Base-by-base conservation (phyloP, 139 green algal species). In the Chlorella vulgaris region DNA sequence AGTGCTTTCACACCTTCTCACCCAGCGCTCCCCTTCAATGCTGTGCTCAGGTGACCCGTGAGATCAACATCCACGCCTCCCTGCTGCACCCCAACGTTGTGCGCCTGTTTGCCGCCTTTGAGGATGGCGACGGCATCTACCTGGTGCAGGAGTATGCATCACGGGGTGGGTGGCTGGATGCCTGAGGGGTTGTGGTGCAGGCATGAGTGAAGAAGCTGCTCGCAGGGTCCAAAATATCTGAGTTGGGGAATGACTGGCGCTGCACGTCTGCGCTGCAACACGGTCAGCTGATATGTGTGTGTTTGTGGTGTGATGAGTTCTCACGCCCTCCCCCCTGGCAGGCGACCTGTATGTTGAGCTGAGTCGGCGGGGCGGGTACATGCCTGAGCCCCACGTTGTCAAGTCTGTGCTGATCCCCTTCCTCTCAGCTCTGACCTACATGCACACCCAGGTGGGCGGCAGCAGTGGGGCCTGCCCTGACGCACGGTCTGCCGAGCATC, bases 81-180 rank as follows among this genome's bases (percentile, higher is more conserved):
- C 85, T 97, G 53, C 69, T 85, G 28, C 94, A 97, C 76, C 87
- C 89, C 0, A 83, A 93, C 85, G 89, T 96, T 61, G 87, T 97
- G 36, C 69, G 87, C 68, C 87, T 96, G 82, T 95, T 89, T 39
- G 92, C 87, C 0, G 93, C 93, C 0, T 97, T 95, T 86, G 92
- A 94, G 78, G 93, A 97, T 69, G 86, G 86, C 13, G 86, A 93
- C 26, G 86, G 92, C 36, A 91, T 96, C 2, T 97, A 96, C 88
- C 84, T 98, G 77, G 88, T 95, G 24, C 87, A 95, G 81, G 93
- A 98, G 84, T 94, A 86, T 83, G 94, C 93, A 3, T 26, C 69
- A 7, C 55, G 74, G 7, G 74, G 74, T 80, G n/a, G n/a, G n/a
- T n/a, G n/a, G n/a, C n/a, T n/a, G n/a, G n/a, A n/a, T 58, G 47